Percentiles rank a stretch among this genome's conserved stretches.
Evolutionary conservation across 2,329 filamentous ascomycete species (phyloP).

Genomic region (Monosporascus sp.): DNA sequence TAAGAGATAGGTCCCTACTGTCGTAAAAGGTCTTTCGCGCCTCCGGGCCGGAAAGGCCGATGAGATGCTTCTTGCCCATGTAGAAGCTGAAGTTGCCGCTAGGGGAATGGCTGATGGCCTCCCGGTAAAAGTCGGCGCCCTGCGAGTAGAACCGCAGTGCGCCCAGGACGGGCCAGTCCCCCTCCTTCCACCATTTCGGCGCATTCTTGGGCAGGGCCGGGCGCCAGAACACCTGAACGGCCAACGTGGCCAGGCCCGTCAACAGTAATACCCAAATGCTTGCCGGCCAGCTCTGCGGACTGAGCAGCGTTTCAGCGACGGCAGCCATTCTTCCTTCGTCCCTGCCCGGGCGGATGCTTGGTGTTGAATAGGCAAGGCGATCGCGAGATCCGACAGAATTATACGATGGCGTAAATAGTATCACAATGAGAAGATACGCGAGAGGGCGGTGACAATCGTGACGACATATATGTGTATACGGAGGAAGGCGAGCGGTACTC

Average conservation of each 20-base stretch:
- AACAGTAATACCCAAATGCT: conserved; percentile 17
- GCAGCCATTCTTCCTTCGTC: not conserved
- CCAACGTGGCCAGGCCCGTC: conserved; percentile 8
- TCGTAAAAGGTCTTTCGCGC: conserved; percentile 43
- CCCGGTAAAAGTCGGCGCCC: conserved; percentile 36
- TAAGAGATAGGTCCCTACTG: conserved; percentile 35
- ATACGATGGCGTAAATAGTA: too few species aligned
- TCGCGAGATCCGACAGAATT: too few species aligned
- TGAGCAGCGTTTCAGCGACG: not conserved
- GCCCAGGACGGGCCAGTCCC: conserved; percentile 35
- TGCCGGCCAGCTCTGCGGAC: conserved; percentile 12
- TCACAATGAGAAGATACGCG: too few species aligned
- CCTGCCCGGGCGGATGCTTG: too few species aligned
- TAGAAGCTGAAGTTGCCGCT: conserved; percentile 47
- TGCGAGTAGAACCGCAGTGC: conserved; percentile 37
- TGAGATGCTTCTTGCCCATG: conserved; percentile 38
- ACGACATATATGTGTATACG: too few species aligned
- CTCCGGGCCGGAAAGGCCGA: conserved; percentile 38
- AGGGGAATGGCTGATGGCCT: conserved; percentile 23
- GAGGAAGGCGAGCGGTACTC: too few species aligned
- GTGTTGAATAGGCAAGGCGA: too few species aligned
- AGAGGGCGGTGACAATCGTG: too few species aligned
- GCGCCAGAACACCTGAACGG: conserved; percentile 17
- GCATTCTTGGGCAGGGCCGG: conserved; percentile 19
- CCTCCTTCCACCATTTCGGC: conserved; percentile 20